A percentile compares a stretch with the other conserved stretches of the same genome.
Conservation (phyloP, 2,329 filamentous ascomycete genomes). For the Xenoacremonium recifei region DNA sequence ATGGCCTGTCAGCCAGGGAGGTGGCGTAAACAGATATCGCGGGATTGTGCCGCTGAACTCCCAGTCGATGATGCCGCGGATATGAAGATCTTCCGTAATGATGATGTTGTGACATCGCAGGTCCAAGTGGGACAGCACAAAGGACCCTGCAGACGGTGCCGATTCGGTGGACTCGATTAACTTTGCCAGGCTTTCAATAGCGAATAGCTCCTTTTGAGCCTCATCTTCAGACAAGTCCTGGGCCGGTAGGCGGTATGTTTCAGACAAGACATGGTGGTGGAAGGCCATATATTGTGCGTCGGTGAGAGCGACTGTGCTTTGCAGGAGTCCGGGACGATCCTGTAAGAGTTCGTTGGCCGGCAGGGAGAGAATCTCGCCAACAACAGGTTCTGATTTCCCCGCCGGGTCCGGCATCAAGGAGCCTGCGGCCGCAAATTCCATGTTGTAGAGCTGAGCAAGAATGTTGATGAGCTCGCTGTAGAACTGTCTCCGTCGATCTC, state of each 20-base stretch:
- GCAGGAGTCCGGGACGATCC: neutral
- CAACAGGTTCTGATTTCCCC: constrained; percentile 2
- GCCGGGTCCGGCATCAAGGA: constrained; percentile 10
- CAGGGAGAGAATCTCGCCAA: constrained; percentile 9
- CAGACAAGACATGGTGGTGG: constrained; percentile 10
- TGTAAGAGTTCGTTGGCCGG: constrained; percentile 10
- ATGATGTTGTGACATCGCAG: constrained; percentile 22
- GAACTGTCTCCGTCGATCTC: constrained; percentile 6
- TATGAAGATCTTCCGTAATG: constrained; percentile 19
- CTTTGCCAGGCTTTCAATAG: constrained; percentile 6
- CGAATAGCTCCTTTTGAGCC: constrained; percentile 15
- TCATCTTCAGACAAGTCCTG: constrained; percentile 3
- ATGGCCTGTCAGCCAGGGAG: constrained; percentile 16
- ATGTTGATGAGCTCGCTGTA: constrained; percentile 13
- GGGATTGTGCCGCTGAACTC: constrained; percentile 18
- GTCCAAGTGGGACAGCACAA: constrained; percentile 15
- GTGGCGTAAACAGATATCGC: constrained; percentile 12
- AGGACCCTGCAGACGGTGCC: constrained; percentile 1
- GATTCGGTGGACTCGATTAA: neutral
- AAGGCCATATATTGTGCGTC: constrained; percentile 7
- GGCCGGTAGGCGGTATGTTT: constrained; percentile 10
- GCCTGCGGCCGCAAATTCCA: constrained; percentile 9
- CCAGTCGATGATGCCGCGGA: constrained; percentile 27
- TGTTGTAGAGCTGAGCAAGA: constrained; percentile 8
- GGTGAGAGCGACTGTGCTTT: neutral